These are phyloP conservation scores for Neopestalotiopsis sp. DNA, from an alignment of 2,329 filamentous ascomycete species.

Conservation along the genomic window DNA sequence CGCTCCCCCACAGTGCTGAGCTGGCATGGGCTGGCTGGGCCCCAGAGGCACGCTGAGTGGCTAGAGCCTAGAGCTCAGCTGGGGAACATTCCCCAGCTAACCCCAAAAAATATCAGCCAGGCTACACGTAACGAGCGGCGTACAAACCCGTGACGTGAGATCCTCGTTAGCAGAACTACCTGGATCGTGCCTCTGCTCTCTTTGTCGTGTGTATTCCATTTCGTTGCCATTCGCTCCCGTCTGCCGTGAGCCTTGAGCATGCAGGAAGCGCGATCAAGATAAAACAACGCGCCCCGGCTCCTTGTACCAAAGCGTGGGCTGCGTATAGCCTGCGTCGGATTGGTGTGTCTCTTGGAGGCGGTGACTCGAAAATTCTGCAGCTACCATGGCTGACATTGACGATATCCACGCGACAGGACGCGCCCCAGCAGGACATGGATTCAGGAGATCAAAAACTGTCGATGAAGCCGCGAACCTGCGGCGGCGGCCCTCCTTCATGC, in stretches of 20 bases:
- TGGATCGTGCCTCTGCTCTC: not conserved
- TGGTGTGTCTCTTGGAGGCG: not conserved
- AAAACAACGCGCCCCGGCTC: constrained; percentile 4
- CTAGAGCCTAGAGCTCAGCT: not conserved
- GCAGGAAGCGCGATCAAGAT: not conserved
- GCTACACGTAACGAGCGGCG: not conserved
- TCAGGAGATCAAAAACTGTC: constrained; percentile 48
- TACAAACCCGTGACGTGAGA: not conserved
- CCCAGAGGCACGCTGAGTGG: not conserved
- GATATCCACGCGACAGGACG: constrained; percentile 26
- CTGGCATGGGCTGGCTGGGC: not conserved
- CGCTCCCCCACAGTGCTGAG: not conserved
- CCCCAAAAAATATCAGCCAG: not conserved
- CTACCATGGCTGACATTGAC: constrained; percentile 35
- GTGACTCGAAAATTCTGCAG: constrained; percentile 13
- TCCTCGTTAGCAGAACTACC: not conserved
- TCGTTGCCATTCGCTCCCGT: not conserved
- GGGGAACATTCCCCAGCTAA: not conserved
- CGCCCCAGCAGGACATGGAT: constrained; percentile 38
- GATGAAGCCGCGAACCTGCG: constrained; percentile 37
- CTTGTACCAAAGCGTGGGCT: not conserved
- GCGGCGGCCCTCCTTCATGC: constrained; percentile 28
- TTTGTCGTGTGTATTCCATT: not conserved
- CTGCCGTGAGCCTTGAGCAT: not conserved
- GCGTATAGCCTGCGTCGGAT: not conserved